Percentiles rank a stretch among this genome's conserved stretches.
Evolutionary conservation across 164 flowering plant genomes (phyloP).

Genomic region (Annona cherimola): DNA sequence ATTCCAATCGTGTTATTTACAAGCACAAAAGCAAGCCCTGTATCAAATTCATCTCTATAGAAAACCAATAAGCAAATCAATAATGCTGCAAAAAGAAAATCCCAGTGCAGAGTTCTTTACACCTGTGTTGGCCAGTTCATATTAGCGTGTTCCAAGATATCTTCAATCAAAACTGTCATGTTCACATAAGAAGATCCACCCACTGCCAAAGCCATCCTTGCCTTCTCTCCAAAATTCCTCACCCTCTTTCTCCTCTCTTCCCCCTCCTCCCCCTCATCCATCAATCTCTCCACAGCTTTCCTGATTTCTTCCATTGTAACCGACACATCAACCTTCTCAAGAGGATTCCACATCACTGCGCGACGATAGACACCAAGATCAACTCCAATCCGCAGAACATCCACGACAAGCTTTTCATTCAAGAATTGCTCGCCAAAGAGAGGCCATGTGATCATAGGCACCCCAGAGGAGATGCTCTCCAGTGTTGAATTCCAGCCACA

Average conservation of each 20-base stretch:
- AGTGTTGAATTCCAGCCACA: no score
- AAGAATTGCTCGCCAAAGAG: slow-evolving; percentile 18
- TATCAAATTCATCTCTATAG: no score
- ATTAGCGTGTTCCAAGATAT: slow-evolving; percentile 18
- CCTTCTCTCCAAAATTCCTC: slow-evolving; percentile 1
- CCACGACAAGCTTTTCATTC: slow-evolving; percentile 16
- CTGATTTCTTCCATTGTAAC: slow-evolving; percentile 11
- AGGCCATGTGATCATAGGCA: slow-evolving; percentile 22
- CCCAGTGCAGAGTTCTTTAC: no score
- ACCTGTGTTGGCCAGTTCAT: slow-evolving; percentile 4
- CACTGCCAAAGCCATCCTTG: slow-evolving; percentile 4
- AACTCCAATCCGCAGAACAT: slow-evolving; percentile 10
- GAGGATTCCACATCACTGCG: not conserved
- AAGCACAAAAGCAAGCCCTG: no score
- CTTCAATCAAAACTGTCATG: slow-evolving; percentile 30
- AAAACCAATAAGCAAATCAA: no score
- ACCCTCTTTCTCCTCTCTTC: slow-evolving; percentile 12
- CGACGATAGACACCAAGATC: not conserved
- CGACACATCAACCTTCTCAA: not conserved
- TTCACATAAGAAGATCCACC: slow-evolving; percentile 13
- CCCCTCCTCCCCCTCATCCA: slow-evolving; percentile 13
- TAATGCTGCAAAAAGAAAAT: no score
- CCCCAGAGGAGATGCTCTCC: no score
- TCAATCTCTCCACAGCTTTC: slow-evolving; percentile 8
- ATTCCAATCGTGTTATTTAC: no score